Evolutionary conservation across 805 yeast species (phyloP), one percentile per base, ranked within the genome.

Genomic region (Wickerhamomyces kurtzmanii): DNA sequence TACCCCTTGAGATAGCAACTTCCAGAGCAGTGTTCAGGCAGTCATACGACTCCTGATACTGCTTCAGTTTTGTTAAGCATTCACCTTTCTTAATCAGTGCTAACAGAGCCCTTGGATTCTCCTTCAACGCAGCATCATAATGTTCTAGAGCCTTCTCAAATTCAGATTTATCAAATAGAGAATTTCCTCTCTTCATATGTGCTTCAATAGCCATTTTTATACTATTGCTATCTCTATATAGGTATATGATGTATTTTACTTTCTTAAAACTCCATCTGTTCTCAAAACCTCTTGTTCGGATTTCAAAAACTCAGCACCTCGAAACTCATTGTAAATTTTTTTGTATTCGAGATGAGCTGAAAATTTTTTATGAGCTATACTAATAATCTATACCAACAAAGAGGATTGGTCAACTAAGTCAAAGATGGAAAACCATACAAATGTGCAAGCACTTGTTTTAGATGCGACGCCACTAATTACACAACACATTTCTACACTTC

Each of bases 391-490:
- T n/a, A n/a, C n/a, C n/a, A n/a, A n/a, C n/a, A n/a, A n/a, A n/a
- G n/a, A n/a, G n/a, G n/a, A n/a, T n/a, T n/a, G n/a, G n/a, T n/a
- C n/a, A n/a, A n/a, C n/a, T n/a, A n/a, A n/a, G n/a, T n/a, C n/a
- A n/a, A n/a, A n/a, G n/a, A 10, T 11, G 12, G 12, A 12, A 9
- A 8, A 7, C 22, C 11, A 8, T 20, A 12, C 38, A 8, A 63
- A 59, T 34, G 69, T 75, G 17, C 60, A 68, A 36, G 61, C 75
- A 2, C 61, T 93, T 31, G 82, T 84, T 19, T 65, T 91, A 39
- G 98, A 91, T 67, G 97, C 98, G 4, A 91, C 95, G 28, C 98
- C 98, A 5, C 59, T 91, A 40, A 81, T 91, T 41, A 80, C 94
- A 2, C 93, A 84, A 44, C 66, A 91, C 5, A 83, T 82, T 9